Conservation (phyloP, 192 early-diverging fungal species). For the Coemansia reversa region DNA sequence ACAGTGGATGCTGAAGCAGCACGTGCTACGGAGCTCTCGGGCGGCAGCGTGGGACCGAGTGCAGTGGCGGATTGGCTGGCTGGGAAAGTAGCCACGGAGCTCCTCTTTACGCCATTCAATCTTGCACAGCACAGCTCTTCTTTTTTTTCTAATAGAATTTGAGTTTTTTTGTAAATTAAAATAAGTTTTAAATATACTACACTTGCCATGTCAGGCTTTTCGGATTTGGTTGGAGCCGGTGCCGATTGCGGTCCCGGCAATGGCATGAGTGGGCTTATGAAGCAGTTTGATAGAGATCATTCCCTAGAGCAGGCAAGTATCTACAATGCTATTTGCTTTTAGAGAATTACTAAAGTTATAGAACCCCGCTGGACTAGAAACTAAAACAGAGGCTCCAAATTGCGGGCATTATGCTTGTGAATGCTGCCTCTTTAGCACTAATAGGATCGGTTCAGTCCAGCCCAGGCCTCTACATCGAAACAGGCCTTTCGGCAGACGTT, state of each 20-base stretch:
- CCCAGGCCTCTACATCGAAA: conserved; percentile 42
- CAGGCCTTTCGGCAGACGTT: conserved; percentile 49
- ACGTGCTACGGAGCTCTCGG: not conserved
- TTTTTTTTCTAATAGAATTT: not conserved
- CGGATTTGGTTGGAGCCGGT: conserved; percentile 61
- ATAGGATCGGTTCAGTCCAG: conserved; percentile 43
- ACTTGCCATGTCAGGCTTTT: conserved; percentile 56
- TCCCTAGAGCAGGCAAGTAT: conserved; percentile 75
- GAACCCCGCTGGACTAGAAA: not conserved
- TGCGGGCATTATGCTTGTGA: conserved; percentile 1
- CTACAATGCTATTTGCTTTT: not conserved
- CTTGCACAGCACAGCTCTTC: not conserved
- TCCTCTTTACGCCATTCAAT: not conserved
- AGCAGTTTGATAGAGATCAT: conserved; percentile 75
- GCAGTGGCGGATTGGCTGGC: not conserved
- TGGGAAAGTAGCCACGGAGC: not conserved
- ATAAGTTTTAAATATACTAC: not conserved
- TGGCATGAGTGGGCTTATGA: conserved; percentile 72
- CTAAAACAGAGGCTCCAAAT: not conserved
- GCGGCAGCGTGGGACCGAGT: not conserved
- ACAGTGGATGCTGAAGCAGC: not conserved
- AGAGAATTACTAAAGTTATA: not conserved
- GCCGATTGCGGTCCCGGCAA: conserved; percentile 79
- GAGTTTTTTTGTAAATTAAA: not conserved
- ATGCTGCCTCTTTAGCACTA: not conserved